phyloP scores from a whole-genome alignment of 2,329 filamentous ascomycete species.

The Ceratocystis papillata region DNA sequence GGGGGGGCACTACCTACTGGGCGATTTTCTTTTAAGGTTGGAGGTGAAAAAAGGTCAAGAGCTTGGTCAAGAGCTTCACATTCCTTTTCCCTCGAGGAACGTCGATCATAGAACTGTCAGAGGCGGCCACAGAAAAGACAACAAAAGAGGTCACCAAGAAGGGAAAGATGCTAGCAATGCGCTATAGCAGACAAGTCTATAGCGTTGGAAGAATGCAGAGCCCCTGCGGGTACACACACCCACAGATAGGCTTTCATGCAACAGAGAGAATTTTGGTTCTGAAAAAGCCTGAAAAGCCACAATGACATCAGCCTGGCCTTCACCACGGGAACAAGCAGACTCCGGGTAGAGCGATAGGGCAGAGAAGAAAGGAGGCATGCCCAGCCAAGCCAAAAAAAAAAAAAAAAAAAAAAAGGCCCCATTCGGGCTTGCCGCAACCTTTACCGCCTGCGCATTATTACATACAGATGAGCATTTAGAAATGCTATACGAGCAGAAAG shows the following conservation, averaged over 20 bases:
- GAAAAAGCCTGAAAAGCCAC: constrained; percentile 6
- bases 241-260: not conserved
- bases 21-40: not conserved
- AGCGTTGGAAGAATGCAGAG: not conserved
- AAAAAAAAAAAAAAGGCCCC: not conserved
- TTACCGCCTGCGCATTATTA: not conserved
- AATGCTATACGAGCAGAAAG: not conserved
- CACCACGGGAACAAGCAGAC: not conserved
- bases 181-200: not conserved
- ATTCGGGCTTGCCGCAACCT: constrained; percentile 5
- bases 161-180: not conserved
- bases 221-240: constrained; percentile 3
- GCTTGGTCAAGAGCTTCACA: not conserved
- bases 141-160: not conserved
- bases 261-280: not conserved
- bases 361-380: not conserved
- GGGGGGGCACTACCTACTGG: too few relatives aligned
- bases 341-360: not conserved
- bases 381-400: not conserved
- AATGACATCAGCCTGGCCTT: constrained; percentile 7
- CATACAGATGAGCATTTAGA: not conserved
- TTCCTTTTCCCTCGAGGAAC: not conserved
- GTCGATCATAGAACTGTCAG: not conserved
- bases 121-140: not conserved
- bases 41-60: not conserved